phyloP scores from a whole-genome alignment of 352 stramenopile species.

The Thalassiosira hispida region DNA sequence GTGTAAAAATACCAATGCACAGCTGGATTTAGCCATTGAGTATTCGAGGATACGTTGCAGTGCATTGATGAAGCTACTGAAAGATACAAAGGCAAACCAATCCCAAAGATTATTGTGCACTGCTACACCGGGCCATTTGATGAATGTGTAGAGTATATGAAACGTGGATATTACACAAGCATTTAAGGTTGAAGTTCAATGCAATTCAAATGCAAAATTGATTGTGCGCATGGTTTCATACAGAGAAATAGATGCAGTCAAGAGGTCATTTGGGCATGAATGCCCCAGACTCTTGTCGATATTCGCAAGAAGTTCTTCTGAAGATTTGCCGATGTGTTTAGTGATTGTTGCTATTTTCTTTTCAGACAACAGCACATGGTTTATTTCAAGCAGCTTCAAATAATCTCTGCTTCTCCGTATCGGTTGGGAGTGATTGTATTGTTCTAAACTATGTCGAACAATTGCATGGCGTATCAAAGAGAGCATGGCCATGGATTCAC shows the following conservation, averaged over 20 bases:
- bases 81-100: slow-evolving; percentile 28
- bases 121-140: slow-evolving; percentile 83
- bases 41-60: slow-evolving; percentile 75
- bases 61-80: slow-evolving; percentile 63
- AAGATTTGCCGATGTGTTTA: slow-evolving; percentile 27
- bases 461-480: slow-evolving; percentile 42
- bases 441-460: slow-evolving; percentile 20
- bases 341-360: slow-evolving; percentile 41
- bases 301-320: slow-evolving; percentile 27
- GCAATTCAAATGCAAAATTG: slow-evolving; percentile 21
- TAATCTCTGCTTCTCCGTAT: slow-evolving; percentile 10
- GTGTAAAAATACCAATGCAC: too few relatives aligned
- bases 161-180: slow-evolving; percentile 19
- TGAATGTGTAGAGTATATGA: slow-evolving; percentile 76
- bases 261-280: slow-evolving; percentile 10
- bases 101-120: slow-evolving; percentile 77
- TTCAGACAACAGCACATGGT: slow-evolving; percentile 25
- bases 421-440: neutral
- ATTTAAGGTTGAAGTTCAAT: neutral
- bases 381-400: slow-evolving; percentile 26
- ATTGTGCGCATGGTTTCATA: slow-evolving; percentile 50
- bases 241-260: slow-evolving; percentile 19
- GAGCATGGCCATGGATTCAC: slow-evolving; percentile 24
- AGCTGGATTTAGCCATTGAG: slow-evolving; percentile 75
- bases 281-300: slow-evolving; percentile 1